Base-by-base conservation (phyloP, 2,329 filamentous ascomycete genomes). In the Arthroderma uncinatum region DNA sequence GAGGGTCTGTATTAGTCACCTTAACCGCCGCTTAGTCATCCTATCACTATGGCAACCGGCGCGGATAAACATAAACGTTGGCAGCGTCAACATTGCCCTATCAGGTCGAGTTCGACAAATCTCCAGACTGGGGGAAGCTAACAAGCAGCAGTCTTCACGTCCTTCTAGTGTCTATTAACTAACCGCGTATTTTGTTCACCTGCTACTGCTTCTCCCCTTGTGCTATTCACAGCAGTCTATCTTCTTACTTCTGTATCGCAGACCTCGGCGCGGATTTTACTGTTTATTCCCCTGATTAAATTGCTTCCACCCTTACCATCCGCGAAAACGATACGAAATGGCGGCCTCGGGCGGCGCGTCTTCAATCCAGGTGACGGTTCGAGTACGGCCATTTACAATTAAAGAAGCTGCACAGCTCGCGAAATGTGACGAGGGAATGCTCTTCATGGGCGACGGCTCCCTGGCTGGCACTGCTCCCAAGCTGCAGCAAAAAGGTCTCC, bases 391-490 rank as follows among this genome's bases (percentile, higher is more conserved):
- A 21, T 85, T 85, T 65, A 85, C 82, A 10, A 96, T 97, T 64
- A 81, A 90, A 75, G 93, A 98, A 79, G 93, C 93, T 64, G 93
- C 93, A 40, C 92, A 97, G 75, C 76, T 98, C 78, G 74, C 76
- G 33, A 79, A 78, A 71, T 74, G 72, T 66, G 92, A 98, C 65
- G 92, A 96, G 71, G 84, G 85, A 56, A 90, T 89, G 4, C 73
- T 95, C 37, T 98, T 98, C 69, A 81, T 98, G n/a, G 93, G 93
- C 60, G 93, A 98, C 71, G 93, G 93, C 59, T 97, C 92, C 16
- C 79, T 98, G 57, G 93, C 93, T n/a, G 87, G 83, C 48, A 85
- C 81, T 12, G 90, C 89, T 1, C 91, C 91, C 0, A 95, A 92
- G 68, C 80, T 95, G 33, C 83, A 86, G 60, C 84, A 88, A 64